Base-by-base conservation (phyloP, 1,284 basidiomycete species). In the Ganoderma lingzhi region DNA sequence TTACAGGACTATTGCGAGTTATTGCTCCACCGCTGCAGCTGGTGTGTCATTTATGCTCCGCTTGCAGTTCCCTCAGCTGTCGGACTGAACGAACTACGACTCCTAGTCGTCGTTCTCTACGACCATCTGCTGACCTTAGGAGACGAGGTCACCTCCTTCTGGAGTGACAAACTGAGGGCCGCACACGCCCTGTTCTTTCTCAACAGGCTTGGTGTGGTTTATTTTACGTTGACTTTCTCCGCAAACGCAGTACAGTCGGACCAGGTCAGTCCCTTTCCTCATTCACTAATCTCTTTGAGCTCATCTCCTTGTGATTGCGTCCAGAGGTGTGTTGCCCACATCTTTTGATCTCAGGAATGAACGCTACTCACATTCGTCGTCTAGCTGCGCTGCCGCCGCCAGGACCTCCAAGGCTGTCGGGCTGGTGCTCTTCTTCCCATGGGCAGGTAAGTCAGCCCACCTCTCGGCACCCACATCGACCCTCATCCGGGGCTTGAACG, bases 201-300 rank as follows among this genome's bases (percentile, higher is more conserved):
- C 51, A 53, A 53, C 23, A 53, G 51, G 51, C 15, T 53, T 12
- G 51, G 51, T 28, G 51, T 53, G 23, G 51, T 53, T 28, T 53
- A 53, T 15, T 53, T 12, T 53, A 6, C 14, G 10, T 10, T 53
- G 28, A 30, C 10, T 10, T 53, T 53, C 10, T 53, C 51, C 9
- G 51, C 23, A 28, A 30, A 30, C 12, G 51, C 51, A 30, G 17
- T 10, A 5, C 2, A 30, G n/a, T 53, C 51, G 23, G 51, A 53
- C 51, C 23, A 30, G 51, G 51, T 30, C n/a, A 53, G 51, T 30
- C 28, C 51, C 23, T 12, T 17, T 30, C 51, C 14, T 28, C 19
- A 12, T 53, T 10, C 51, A 2, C 51, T 30, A 9, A 30, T 28
- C 12, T 15, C 19, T 2, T 14, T 53, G 10, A 10, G 6, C 12